A percentile compares a stretch with the other conserved stretches of the same genome.
Conservation (phyloP, 2,329 filamentous ascomycete genomes). For the Fusarium sp. region DNA sequence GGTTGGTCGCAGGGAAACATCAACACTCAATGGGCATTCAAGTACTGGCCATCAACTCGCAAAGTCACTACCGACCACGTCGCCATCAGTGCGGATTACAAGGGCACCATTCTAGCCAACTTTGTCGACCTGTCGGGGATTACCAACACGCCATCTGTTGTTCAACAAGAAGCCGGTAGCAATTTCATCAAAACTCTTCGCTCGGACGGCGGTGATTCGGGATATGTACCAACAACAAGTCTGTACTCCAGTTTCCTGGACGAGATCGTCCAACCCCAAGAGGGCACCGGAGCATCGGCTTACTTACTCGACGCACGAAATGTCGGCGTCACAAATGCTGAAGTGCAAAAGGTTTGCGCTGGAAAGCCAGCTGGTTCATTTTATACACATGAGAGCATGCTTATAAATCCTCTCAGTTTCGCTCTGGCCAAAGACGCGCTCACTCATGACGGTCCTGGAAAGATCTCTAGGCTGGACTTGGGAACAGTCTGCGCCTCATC, state of each 20-base stretch:
- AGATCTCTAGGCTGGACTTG: neutral
- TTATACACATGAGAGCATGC: slow-evolving; percentile 12
- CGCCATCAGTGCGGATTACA: slow-evolving; percentile 11
- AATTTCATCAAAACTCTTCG: slow-evolving; percentile 1
- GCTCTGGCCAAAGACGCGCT: slow-evolving; percentile 3
- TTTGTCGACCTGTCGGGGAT: neutral
- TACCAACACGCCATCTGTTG: slow-evolving; percentile 1
- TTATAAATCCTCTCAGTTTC: neutral
- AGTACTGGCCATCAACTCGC: slow-evolving; percentile 15
- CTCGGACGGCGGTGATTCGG: neutral
- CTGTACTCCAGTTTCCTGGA: slow-evolving; percentile 9
- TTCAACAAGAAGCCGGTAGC: slow-evolving; percentile 4
- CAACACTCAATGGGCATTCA: slow-evolving; percentile 10
- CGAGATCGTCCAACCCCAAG: slow-evolving; percentile 7
- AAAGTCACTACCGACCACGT: slow-evolving; percentile 3
- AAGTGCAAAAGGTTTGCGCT: neutral
- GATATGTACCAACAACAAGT: slow-evolving; percentile 8
- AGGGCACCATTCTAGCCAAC: slow-evolving; percentile 1
- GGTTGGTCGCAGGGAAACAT: slow-evolving; percentile 17
- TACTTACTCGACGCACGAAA: neutral
- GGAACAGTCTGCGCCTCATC: neutral
- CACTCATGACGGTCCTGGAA: neutral
- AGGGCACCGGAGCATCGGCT: neutral
- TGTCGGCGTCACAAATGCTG: neutral
- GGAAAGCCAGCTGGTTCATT: slow-evolving; percentile 1